Conservation (phyloP, 2,329 filamentous ascomycete genomes). For the Phaeosphaeriaceae sp. region DNA sequence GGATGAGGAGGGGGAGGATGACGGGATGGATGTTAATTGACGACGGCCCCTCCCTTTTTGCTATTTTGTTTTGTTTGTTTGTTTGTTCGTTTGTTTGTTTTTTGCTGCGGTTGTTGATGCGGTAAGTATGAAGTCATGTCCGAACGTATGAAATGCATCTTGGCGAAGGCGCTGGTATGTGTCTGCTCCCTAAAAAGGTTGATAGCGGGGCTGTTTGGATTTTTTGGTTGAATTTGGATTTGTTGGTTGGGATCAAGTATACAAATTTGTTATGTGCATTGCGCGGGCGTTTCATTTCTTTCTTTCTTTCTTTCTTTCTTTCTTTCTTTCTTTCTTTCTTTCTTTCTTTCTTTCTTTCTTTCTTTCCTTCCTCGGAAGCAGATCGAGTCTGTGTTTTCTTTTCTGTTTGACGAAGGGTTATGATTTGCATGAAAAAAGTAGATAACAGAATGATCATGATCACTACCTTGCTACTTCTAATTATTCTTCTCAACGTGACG, state of each 20-base stretch:
- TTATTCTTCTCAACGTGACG: too few relatives aligned
- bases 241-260: neutral
- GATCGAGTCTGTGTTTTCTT: too few relatives aligned
- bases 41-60: neutral
- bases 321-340: neutral
- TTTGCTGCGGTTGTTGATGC: neutral
- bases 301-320: too few relatives aligned
- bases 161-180: constrained; percentile 28
- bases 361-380: too few relatives aligned
- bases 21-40: constrained; percentile 51
- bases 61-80: neutral
- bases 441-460: too few relatives aligned
- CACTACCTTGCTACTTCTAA: too few relatives aligned
- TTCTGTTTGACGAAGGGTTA: too few relatives aligned
- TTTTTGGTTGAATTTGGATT: neutral
- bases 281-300: constrained; percentile 12
- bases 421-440: too few relatives aligned
- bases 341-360: too few relatives aligned
- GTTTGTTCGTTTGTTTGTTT: too few relatives aligned
- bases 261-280: constrained; percentile 7
- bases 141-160: neutral
- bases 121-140: neutral
- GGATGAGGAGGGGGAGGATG: constrained; percentile 52
- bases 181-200: too few relatives aligned
- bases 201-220: too few relatives aligned